These are phyloP conservation scores for Solanum gandarillasii DNA, from an alignment of 257 asterid species.

Conservation along the genomic window DNA sequence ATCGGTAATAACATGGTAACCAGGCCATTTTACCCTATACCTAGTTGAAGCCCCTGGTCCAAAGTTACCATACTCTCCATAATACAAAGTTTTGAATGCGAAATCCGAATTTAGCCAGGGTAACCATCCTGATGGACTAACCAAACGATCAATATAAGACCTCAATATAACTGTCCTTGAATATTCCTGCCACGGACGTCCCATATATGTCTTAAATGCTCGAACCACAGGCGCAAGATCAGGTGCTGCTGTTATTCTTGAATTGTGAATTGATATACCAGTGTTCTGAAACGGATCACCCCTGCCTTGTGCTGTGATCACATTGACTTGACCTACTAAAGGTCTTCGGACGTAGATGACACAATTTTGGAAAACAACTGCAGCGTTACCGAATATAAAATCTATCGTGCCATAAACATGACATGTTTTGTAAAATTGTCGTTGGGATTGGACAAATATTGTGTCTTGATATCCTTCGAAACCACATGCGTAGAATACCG, in stretches of 20 bases:
- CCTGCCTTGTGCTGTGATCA: slow-evolving; percentile 20
- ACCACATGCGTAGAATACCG: slow-evolving; percentile 21
- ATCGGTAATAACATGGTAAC: slow-evolving; percentile 9
- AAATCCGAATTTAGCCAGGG: background rate
- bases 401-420: slow-evolving; percentile 24
- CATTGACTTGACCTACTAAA: slow-evolving; percentile 1
- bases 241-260: slow-evolving; percentile 2
- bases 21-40: slow-evolving; percentile 14
- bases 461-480: slow-evolving; percentile 34
- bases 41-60: slow-evolving; percentile 14
- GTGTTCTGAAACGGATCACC: slow-evolving; percentile 16
- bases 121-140: slow-evolving; percentile 25
- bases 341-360: slow-evolving; percentile 14
- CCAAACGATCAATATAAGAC: background rate
- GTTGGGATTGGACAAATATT: slow-evolving; percentile 10
- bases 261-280: background rate
- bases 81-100: slow-evolving; percentile 8
- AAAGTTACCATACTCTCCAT: slow-evolving; percentile 13
- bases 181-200: slow-evolving; percentile 25
- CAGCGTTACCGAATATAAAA: slow-evolving; percentile 30
- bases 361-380: slow-evolving; percentile 24
- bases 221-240: slow-evolving; percentile 5
- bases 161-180: slow-evolving; percentile 6
- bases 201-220: slow-evolving; percentile 11
- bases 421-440: slow-evolving; percentile 29